phyloP scores from a whole-genome alignment of 176 grass and related monocot genomes.

The Saccharum spontaneum region DNA sequence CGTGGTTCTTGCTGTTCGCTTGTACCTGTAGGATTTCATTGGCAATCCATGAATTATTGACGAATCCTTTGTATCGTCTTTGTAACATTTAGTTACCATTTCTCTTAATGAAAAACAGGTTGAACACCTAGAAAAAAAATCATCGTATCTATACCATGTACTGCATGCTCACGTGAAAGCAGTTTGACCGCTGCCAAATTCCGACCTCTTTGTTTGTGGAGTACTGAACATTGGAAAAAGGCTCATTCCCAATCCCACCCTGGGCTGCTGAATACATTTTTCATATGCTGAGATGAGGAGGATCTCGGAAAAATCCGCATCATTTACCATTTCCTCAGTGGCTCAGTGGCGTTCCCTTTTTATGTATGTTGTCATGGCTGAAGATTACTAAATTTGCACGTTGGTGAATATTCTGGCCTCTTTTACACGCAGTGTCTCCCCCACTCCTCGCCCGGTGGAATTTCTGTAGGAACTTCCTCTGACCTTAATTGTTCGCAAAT shows the following conservation, averaged over 20 bases:
- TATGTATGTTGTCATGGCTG: neutral
- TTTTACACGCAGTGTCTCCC: neutral
- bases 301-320: conserved; percentile 16
- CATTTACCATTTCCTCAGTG: conserved; percentile 26
- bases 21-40: too few relatives aligned
- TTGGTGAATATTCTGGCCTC: conserved; percentile 31
- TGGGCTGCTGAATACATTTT: neutral
- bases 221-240: neutral
- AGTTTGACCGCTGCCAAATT: conserved; percentile 17
- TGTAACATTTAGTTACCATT: too few relatives aligned
- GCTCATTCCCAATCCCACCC: neutral
- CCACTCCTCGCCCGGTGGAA: neutral
- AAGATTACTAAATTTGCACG: neutral
- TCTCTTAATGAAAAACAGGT: too few relatives aligned
- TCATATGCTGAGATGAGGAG: neutral
- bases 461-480: conserved; percentile 1
- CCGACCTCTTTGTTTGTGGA: neutral
- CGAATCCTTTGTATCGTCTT: too few relatives aligned
- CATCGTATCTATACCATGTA: conserved; percentile 22
- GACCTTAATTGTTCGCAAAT: conserved; percentile 21
- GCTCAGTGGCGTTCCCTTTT: neutral
- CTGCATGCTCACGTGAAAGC: neutral
- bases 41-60: too few relatives aligned
- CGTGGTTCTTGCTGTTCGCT: too few relatives aligned
- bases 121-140: neutral